Evolutionary conservation across 495 filamentous ascomycete species (phyloP).

Genomic region (Aspergillus cavernicola): DNA sequence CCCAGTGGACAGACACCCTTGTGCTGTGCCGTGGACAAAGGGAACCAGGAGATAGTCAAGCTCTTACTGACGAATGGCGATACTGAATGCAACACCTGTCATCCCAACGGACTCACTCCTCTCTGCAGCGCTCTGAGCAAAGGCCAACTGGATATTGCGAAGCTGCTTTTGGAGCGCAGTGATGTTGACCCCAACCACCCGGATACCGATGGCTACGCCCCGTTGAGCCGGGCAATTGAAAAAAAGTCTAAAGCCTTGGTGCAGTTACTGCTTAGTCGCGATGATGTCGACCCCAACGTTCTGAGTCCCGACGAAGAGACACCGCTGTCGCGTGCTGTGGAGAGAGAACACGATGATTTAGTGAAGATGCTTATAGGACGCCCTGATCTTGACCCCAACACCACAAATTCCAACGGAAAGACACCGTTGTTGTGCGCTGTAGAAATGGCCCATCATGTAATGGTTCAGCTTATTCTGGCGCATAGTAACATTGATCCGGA

Average conservation of each 20-base stretch:
- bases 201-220: slow-evolving; percentile 27
- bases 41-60: slow-evolving; percentile 23
- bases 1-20: slow-evolving; percentile 32
- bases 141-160: slow-evolving; percentile 18
- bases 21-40: slow-evolving; percentile 13
- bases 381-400: slow-evolving; percentile 15
- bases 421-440: slow-evolving; percentile 27
- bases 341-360: slow-evolving; percentile 10
- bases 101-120: slow-evolving; percentile 10
- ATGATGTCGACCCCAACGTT: slow-evolving; percentile 11
- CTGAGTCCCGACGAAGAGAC: slow-evolving; percentile 9
- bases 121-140: slow-evolving; percentile 7
- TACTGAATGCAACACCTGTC: slow-evolving; percentile 1
- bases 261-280: slow-evolving; percentile 19
- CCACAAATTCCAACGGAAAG: slow-evolving; percentile 14
- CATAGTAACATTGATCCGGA: slow-evolving; percentile 21
- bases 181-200: slow-evolving; percentile 18
- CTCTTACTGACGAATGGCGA: slow-evolving; percentile 15
- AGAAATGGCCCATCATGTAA: slow-evolving; percentile 17
- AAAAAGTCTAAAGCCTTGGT: slow-evolving; percentile 20
- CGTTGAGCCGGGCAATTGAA: slow-evolving; percentile 21
- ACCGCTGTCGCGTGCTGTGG: slow-evolving; percentile 5
- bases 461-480: slow-evolving; percentile 21
- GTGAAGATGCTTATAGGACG: slow-evolving; percentile 11
- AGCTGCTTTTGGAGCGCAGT: slow-evolving; percentile 18